Percentiles rank a stretch among this genome's conserved stretches.
phyloP scores from a whole-genome alignment of 768 basidiomycete genomes.

The Holtermannia corniformis region DNA sequence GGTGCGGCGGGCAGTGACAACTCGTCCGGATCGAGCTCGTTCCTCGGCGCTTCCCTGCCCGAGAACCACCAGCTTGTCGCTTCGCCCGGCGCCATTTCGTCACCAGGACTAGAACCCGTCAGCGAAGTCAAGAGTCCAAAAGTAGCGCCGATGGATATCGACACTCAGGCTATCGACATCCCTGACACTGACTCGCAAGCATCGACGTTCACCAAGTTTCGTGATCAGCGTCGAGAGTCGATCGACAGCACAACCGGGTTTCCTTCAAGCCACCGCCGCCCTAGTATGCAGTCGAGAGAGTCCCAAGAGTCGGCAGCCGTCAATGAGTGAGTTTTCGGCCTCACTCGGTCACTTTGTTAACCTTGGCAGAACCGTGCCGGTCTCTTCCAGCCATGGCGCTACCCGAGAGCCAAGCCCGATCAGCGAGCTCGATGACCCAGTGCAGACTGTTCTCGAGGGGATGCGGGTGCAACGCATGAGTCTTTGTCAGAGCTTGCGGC shows the following conservation, averaged over 20 bases:
- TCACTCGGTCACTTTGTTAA: background rate
- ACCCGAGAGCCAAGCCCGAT: constrained; percentile 46
- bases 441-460: constrained; percentile 74
- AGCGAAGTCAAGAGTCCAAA: background rate
- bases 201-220: background rate
- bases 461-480: constrained; percentile 97
- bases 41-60: too few species aligned
- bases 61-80: background rate
- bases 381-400: background rate
- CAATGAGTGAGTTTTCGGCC: background rate
- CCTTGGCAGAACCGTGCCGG: background rate
- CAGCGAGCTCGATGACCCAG: constrained; percentile 60
- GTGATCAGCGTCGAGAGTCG: background rate
- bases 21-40: too few species aligned
- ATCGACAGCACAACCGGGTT: background rate
- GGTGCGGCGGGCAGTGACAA: too few species aligned
- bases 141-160: background rate
- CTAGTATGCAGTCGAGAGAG: too few species aligned
- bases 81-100: background rate
- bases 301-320: too few species aligned
- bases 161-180: background rate
- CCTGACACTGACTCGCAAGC: background rate
- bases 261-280: too few species aligned
- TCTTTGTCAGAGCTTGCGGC: constrained; percentile 82
- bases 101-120: background rate